These are phyloP conservation scores for Arachnopeziza araneosa DNA, from an alignment of 2,329 filamentous ascomycete genomes.

Conservation along the genomic window DNA sequence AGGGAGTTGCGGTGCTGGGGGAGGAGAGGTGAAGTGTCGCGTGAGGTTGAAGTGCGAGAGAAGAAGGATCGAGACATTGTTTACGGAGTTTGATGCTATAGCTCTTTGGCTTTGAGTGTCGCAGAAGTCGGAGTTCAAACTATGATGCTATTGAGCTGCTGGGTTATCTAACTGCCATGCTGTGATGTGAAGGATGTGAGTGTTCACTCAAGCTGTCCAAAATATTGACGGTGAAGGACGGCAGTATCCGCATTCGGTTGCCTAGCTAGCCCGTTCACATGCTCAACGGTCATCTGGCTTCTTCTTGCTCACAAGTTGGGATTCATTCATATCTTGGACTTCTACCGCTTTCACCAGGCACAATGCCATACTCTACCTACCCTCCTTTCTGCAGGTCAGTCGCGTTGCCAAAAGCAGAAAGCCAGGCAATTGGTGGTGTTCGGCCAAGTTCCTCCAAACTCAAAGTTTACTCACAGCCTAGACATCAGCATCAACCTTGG, in stretches of 20 bases:
- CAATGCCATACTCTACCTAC: too few species aligned
- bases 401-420: too few species aligned
- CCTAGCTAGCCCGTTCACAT: neutral
- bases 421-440: too few species aligned
- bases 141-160: neutral
- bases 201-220: neutral
- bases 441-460: too few species aligned
- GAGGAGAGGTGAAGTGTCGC: constrained; percentile 20
- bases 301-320: neutral
- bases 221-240: neutral
- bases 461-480: neutral
- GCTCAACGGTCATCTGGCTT: neutral
- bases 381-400: too few species aligned
- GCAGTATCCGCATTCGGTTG: neutral
- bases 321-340: too few species aligned
- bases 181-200: neutral
- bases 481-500: neutral
- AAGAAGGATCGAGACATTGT: constrained; percentile 23
- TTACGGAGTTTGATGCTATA: neutral
- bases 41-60: constrained; percentile 17
- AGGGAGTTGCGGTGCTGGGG: constrained; percentile 16
- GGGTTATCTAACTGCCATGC: neutral
- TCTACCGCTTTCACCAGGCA: too few species aligned
- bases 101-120: neutral
- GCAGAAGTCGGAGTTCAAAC: neutral